phyloP scores from a whole-genome alignment of 1,284 basidiomycete species.

The Ustilago cynodontis region DNA sequence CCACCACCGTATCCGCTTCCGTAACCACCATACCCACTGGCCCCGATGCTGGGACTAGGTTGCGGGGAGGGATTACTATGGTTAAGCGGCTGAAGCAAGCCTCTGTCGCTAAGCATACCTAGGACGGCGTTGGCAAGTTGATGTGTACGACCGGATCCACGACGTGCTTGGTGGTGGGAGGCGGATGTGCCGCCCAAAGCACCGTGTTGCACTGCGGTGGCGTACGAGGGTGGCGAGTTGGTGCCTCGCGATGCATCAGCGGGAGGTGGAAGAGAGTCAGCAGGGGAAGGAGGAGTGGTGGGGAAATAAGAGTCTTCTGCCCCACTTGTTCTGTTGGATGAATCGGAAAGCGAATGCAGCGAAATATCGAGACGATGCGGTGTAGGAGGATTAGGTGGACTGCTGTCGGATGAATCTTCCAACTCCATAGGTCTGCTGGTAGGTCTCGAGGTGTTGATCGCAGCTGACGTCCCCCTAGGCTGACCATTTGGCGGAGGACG shows the following conservation, averaged over 20 bases:
- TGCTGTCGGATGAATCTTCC: constrained; percentile 48
- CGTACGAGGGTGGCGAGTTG: constrained; percentile 34
- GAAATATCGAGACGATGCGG: constrained; percentile 74
- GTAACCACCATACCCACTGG: constrained; percentile 19
- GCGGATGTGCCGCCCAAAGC: constrained; percentile 40
- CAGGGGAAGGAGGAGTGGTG: constrained; percentile 30
- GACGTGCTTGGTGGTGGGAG: constrained; percentile 43
- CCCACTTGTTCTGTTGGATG: constrained; percentile 20
- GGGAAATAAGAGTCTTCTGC: constrained; percentile 53
- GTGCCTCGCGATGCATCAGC: neutral
- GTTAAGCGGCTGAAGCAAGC: constrained; percentile 50
- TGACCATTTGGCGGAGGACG: constrained; percentile 11
- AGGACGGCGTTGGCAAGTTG: constrained; percentile 58
- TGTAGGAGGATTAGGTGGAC: constrained; percentile 74
- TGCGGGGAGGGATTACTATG: constrained; percentile 40
- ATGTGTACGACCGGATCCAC: constrained; percentile 53
- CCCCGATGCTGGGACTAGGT: constrained; percentile 22
- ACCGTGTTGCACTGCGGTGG: constrained; percentile 29
- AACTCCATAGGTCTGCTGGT: constrained; percentile 32
- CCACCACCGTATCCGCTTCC: constrained; percentile 39
- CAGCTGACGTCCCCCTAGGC: neutral
- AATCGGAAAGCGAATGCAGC: constrained; percentile 69
- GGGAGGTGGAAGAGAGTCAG: constrained; percentile 18
- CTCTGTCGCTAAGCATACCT: constrained; percentile 58
- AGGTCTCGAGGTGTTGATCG: constrained; percentile 15